phyloP scores from a whole-genome alignment of 768 basidiomycete genomes.

The Boletus speciosus region DNA sequence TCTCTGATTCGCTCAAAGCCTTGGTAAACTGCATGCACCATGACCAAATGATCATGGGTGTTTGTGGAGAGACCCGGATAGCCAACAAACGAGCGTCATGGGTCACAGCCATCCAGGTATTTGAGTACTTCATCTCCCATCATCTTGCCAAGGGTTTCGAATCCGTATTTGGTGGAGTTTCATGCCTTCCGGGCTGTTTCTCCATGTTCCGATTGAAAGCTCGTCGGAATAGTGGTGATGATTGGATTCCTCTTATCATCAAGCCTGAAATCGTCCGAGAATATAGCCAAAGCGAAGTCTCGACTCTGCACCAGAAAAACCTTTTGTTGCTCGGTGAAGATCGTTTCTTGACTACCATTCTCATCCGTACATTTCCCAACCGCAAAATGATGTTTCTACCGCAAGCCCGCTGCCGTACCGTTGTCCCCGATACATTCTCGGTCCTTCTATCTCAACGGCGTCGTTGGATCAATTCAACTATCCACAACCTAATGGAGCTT shows the following conservation, averaged over 20 bases:
- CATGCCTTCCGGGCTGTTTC: constrained; percentile 99
- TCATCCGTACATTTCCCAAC: constrained; percentile 95
- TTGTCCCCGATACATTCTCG: constrained; percentile 93
- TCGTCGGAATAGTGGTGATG: constrained; percentile 79
- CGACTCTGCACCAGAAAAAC: constrained; percentile 97
- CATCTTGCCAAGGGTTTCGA: constrained; percentile 98
- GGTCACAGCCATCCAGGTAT: constrained; percentile 98
- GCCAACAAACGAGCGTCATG: constrained; percentile 98
- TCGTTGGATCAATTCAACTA: constrained; percentile 99
- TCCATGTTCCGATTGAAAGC: constrained; percentile 99
- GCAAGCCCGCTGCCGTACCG: constrained; percentile 90
- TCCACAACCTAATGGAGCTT: constrained; percentile 99
- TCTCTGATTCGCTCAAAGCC: constrained; percentile 82
- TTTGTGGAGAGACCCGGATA: constrained; percentile 97
- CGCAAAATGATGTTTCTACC: constrained; percentile 99
- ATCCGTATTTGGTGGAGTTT: constrained; percentile 98
- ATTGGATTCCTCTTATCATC: constrained; percentile 96
- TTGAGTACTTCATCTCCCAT: constrained; percentile 99
- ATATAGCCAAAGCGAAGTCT: constrained; percentile 92
- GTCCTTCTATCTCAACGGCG: constrained; percentile 94
- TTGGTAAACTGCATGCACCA: constrained; percentile 99
- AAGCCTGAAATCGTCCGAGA: constrained; percentile 97
- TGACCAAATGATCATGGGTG: constrained; percentile 98
- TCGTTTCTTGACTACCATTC: constrained; percentile 95
- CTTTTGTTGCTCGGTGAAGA: constrained; percentile 95